phyloP scores from a whole-genome alignment of 192 early-diverging fungal genomes.

The Physocladia obscura region DNA sequence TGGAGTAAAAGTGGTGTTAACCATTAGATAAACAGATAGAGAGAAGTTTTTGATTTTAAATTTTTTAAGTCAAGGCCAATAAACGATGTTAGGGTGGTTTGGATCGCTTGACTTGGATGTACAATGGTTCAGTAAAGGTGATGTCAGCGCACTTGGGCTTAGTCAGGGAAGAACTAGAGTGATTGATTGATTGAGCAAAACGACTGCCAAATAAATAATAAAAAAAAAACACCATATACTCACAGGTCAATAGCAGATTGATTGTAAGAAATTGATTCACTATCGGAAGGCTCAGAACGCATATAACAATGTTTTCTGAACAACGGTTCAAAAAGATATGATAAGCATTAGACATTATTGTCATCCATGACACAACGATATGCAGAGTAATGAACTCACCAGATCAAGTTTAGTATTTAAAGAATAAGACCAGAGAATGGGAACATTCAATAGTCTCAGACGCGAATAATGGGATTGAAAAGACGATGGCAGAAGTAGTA shows the following conservation, averaged over 20 bases:
- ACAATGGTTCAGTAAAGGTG: conserved; percentile 25
- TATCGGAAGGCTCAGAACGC: conserved; percentile 9
- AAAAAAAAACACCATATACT: background rate
- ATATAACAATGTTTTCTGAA: conserved; percentile 1
- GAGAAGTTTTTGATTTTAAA: too few species aligned
- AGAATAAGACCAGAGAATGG: conserved; percentile 2
- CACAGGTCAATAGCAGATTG: conserved; percentile 16
- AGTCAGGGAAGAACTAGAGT: conserved; percentile 1
- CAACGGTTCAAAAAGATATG: background rate
- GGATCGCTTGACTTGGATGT: conserved; percentile 22
- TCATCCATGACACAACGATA: background rate
- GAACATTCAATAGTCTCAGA: conserved; percentile 7
- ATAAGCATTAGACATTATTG: background rate
- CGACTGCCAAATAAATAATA: background rate
- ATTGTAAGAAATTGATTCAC: conserved; percentile 3
- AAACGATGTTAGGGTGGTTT: conserved; percentile 26
- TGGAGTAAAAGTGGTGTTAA: background rate
- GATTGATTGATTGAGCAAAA: too few species aligned
- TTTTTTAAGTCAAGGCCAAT: background rate
- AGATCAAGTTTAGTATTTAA: conserved; percentile 2
- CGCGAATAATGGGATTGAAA: too few species aligned
- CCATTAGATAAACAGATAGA: conserved; percentile 9
- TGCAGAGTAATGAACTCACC: background rate
- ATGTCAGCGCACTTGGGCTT: conserved; percentile 21
- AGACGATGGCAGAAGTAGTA: too few species aligned